Conservation (phyloP, 108 stramenopile genomes). For the Mediolabrus comicus region DNA sequence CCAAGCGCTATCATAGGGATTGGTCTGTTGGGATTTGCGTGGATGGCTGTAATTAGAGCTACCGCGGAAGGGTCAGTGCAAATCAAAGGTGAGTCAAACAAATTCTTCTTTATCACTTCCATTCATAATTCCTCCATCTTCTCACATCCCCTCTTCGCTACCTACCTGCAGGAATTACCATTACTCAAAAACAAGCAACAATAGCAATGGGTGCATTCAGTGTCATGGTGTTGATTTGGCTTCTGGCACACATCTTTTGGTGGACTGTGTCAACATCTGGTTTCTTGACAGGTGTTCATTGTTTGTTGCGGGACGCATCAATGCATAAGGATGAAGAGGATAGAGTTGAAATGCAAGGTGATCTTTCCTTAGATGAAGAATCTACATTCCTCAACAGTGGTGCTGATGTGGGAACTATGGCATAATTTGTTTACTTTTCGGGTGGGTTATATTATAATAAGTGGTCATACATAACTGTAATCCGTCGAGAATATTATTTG, state of each 20-base stretch:
- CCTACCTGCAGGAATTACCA: slow-evolving; percentile 41
- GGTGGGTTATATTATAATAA: too few species aligned
- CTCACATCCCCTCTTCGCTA: background rate
- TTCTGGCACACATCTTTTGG: slow-evolving; percentile 82
- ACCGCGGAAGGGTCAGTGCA: slow-evolving; percentile 55
- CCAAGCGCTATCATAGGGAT: slow-evolving; percentile 79
- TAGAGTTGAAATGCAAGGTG: slow-evolving; percentile 82
- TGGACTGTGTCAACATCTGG: slow-evolving; percentile 79
- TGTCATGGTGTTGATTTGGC: slow-evolving; percentile 58
- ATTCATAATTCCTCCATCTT: background rate
- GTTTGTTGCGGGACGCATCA: slow-evolving; percentile 76
- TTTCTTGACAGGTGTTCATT: slow-evolving; percentile 71
- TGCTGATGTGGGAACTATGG: background rate
- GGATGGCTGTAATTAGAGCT: slow-evolving; percentile 73
- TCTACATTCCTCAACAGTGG: slow-evolving; percentile 28
- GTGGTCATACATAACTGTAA: too few species aligned
- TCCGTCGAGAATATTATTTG: too few species aligned
- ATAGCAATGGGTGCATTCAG: slow-evolving; percentile 68
- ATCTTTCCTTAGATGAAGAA: slow-evolving; percentile 53
- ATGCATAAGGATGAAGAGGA: slow-evolving; percentile 92
- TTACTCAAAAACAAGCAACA: slow-evolving; percentile 81
- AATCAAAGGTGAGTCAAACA: slow-evolving; percentile 50
- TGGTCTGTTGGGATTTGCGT: slow-evolving; percentile 67
- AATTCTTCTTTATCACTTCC: background rate
- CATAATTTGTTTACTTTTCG: background rate